Evolutionary conservation across 139 green algal species (phyloP).

Genomic region (Tetraselmis chui): DNA sequence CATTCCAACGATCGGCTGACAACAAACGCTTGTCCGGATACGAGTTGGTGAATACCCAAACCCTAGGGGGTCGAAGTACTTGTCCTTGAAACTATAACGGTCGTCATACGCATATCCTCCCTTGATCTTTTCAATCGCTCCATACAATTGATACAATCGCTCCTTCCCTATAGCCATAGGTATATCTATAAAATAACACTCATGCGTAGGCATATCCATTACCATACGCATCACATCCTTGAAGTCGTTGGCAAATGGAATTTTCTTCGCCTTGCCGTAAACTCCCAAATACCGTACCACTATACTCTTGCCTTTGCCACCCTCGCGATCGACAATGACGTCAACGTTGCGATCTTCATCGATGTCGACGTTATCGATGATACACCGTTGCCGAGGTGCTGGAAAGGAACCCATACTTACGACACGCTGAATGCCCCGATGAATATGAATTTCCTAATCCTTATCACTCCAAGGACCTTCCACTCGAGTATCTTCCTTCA

Average conservation of each 20-base stretch:
- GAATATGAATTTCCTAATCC: not conserved
- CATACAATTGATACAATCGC: not conserved
- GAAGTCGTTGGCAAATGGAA: not conserved
- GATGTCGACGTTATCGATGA: not conserved
- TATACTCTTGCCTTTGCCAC: not conserved
- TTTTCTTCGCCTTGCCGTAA: not conserved
- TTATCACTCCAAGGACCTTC: not conserved
- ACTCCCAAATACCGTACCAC: not conserved
- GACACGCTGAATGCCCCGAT: not conserved
- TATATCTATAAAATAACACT: not conserved
- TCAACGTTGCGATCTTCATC: not conserved
- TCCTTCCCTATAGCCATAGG: not conserved
- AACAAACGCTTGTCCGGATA: not conserved
- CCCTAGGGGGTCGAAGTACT: not conserved
- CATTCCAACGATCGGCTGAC: not conserved
- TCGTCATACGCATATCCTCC: not conserved
- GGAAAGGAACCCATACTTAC: not conserved
- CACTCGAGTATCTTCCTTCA: not conserved
- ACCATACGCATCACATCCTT: not conserved
- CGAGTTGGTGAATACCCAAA: not conserved
- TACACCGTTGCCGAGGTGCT: not conserved
- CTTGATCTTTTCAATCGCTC: not conserved
- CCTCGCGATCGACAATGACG: not conserved
- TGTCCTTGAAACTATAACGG: not conserved
- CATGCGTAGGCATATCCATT: not conserved